phyloP scores from a whole-genome alignment of 257 asterid genomes.

The Linaria vulgaris region DNA sequence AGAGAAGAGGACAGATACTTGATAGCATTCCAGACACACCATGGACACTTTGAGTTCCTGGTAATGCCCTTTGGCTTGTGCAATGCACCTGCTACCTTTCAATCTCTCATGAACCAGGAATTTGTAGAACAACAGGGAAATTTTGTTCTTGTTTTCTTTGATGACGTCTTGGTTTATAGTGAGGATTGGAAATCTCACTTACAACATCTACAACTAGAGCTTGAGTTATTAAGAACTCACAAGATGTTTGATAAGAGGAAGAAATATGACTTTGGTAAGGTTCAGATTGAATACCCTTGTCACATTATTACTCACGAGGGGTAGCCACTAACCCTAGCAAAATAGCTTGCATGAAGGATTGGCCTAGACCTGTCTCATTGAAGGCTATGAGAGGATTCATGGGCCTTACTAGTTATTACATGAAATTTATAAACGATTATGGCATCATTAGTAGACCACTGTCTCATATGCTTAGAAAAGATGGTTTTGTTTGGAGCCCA shows the following conservation, averaged over 20 bases:
- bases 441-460: background rate
- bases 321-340: background rate
- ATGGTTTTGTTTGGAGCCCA: background rate
- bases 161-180: background rate
- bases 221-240: background rate
- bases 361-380: background rate
- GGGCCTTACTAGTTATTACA: no score
- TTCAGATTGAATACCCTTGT: background rate
- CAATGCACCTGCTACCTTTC: no score
- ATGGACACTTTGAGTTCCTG: background rate
- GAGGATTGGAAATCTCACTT: background rate
- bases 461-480: background rate
- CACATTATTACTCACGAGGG: background rate
- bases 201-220: background rate
- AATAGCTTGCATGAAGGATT: background rate
- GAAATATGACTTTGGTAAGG: no score
- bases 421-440: background rate
- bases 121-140: background rate
- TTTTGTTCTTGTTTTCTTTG: no score
- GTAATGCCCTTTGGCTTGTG: background rate
- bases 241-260: no score
- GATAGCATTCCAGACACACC: background rate
- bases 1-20: background rate
- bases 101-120: no score
- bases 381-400: background rate